Percentiles rank a stretch among this genome's conserved stretches.
These are phyloP conservation scores for Daldinia concentrica DNA, from an alignment of 495 filamentous ascomycete species.

Conservation along the genomic window DNA sequence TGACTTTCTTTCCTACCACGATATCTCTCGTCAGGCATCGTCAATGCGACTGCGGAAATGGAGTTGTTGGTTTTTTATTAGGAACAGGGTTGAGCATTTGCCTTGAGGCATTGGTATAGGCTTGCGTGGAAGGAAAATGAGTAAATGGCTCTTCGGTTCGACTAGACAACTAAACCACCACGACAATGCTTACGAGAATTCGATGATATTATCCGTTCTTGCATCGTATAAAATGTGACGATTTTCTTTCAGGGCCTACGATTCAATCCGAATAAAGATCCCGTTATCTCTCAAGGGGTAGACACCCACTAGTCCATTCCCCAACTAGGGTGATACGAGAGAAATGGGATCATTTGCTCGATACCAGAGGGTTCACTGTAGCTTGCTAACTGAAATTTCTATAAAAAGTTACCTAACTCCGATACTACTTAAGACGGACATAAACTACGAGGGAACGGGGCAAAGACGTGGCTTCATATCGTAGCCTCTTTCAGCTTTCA, in stretches of 20 bases:
- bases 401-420: neutral
- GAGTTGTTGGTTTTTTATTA: constrained; percentile 42
- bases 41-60: constrained; percentile 39
- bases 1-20: constrained; percentile 39
- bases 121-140: constrained; percentile 32
- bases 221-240: constrained; percentile 20
- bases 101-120: constrained; percentile 35
- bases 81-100: constrained; percentile 42
- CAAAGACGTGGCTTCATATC: neutral
- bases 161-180: constrained; percentile 41
- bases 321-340: neutral
- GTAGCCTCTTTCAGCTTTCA: neutral
- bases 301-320: neutral
- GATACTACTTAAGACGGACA: neutral
- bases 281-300: neutral
- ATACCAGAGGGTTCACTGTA: neutral
- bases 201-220: constrained; percentile 25
- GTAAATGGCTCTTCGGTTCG: constrained; percentile 30
- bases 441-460: neutral
- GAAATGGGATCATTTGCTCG: neutral
- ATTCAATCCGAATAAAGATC: neutral
- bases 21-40: constrained; percentile 42
- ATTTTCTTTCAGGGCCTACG: neutral
- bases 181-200: constrained; percentile 42
- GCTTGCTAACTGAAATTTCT: neutral